A percentile compares a stretch with the other conserved stretches of the same genome.
Conservation (phyloP, 2,329 filamentous ascomycete genomes). For the Cryoendolithus antarcticus region DNA sequence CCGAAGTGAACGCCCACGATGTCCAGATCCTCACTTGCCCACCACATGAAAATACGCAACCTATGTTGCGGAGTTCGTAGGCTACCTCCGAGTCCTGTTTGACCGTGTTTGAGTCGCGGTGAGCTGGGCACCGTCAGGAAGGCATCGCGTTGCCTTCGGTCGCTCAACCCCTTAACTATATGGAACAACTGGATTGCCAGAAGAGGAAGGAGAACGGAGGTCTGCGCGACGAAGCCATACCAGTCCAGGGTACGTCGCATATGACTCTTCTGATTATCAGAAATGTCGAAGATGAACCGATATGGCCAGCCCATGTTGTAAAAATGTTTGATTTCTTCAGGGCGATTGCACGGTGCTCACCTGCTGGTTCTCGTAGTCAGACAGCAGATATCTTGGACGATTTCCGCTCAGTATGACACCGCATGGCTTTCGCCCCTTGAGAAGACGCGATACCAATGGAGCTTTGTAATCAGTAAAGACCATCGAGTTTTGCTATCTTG, state of each 20-base stretch:
- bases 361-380: not conserved
- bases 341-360: too few species aligned
- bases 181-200: slow-evolving; percentile 30
- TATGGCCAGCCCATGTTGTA: slow-evolving; percentile 23
- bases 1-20: slow-evolving; percentile 28
- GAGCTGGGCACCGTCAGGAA: not conserved
- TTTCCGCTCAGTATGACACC: too few species aligned
- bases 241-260: slow-evolving; percentile 42
- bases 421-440: too few species aligned
- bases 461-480: too few species aligned
- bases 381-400: not conserved
- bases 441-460: too few species aligned
- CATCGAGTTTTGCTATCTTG: too few species aligned
- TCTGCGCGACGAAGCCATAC: slow-evolving; percentile 44
- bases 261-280: slow-evolving; percentile 36
- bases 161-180: slow-evolving; percentile 22
- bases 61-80: not conserved
- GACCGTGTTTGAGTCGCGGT: slow-evolving; percentile 1
- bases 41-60: slow-evolving; percentile 24
- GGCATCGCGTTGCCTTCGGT: slow-evolving; percentile 3
- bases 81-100: not conserved
- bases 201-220: slow-evolving; percentile 38
- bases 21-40: slow-evolving; percentile 14
- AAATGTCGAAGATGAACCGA: slow-evolving; percentile 38
- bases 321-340: too few species aligned